A percentile compares a stretch with the other conserved stretches of the same genome.
Evolutionary conservation across 176 grass and related monocot species (phyloP).

Genomic region (Raddia guianensis): DNA sequence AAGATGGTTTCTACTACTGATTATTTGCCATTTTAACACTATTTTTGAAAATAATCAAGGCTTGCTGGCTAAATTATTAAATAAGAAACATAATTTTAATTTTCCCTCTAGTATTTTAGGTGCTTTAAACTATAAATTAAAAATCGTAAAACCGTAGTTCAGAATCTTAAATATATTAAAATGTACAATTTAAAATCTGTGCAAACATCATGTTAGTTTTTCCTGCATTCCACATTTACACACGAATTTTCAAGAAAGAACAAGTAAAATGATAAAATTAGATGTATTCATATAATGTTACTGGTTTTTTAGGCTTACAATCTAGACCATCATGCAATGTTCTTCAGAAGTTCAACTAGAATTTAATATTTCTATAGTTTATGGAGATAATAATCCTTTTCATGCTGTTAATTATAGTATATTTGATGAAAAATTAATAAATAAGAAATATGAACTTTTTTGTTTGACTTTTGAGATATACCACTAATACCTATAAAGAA

Average conservation of each 20-base stretch:
- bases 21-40: background rate
- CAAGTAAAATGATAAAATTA: background rate
- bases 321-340: background rate
- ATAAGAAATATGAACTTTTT: background rate
- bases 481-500: background rate
- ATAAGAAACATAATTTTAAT: background rate
- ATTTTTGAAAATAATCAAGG: background rate
- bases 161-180: background rate
- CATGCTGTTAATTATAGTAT: background rate
- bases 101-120: background rate
- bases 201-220: background rate
- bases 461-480: background rate
- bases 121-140: background rate
- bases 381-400: background rate
- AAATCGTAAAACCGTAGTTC: background rate
- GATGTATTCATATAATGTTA: background rate
- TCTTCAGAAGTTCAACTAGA: background rate
- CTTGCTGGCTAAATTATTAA: background rate
- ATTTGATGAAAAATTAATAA: background rate
- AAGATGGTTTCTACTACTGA: background rate
- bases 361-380: background rate
- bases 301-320: background rate
- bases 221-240: background rate
- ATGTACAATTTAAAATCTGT: background rate
- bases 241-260: background rate